A percentile compares a stretch with the other conserved stretches of the same genome.
Conservation (phyloP, 768 basidiomycete genomes). For the Boletales sp. region DNA sequence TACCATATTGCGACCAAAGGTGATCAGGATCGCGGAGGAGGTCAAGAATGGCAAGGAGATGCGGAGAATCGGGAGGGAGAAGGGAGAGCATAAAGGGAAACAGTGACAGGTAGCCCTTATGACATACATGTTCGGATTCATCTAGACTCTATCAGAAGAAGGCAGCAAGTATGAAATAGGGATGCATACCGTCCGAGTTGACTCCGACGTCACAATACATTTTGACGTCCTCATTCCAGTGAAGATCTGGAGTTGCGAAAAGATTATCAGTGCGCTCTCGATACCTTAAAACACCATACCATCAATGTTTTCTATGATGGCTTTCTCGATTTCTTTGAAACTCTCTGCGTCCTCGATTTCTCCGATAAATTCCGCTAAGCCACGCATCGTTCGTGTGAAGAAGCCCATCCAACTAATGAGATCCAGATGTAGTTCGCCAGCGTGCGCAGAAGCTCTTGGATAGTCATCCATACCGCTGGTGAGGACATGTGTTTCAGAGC, state of each 20-base stretch:
- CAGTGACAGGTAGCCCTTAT: constrained; percentile 89
- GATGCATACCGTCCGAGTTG: constrained; percentile 68
- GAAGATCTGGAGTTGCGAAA: constrained; percentile 57
- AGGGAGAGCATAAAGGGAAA: constrained; percentile 90
- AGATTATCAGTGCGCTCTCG: neutral
- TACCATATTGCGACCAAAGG: constrained; percentile 88
- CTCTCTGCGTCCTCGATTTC: constrained; percentile 80
- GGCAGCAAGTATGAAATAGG: neutral
- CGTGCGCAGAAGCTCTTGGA: constrained; percentile 83
- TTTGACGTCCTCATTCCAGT: constrained; percentile 84
- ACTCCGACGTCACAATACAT: constrained; percentile 94
- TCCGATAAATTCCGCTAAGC: constrained; percentile 82
- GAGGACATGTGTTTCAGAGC: constrained; percentile 80
- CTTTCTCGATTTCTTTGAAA: constrained; percentile 73
- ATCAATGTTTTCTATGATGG: constrained; percentile 81
- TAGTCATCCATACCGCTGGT: constrained; percentile 98
- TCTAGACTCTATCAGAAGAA: constrained; percentile 43
- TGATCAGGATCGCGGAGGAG: constrained; percentile 75
- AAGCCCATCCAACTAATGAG: constrained; percentile 96
- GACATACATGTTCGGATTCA: constrained; percentile 87
- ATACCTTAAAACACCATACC: constrained; percentile 41
- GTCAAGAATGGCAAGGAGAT: constrained; percentile 78
- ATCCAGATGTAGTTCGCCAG: constrained; percentile 91
- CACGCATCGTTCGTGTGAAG: constrained; percentile 90
- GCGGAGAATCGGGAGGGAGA: constrained; percentile 71